These are phyloP conservation scores for Arthrocladium fulminans DNA, from an alignment of 2,329 filamentous ascomycete species.

Conservation along the genomic window DNA sequence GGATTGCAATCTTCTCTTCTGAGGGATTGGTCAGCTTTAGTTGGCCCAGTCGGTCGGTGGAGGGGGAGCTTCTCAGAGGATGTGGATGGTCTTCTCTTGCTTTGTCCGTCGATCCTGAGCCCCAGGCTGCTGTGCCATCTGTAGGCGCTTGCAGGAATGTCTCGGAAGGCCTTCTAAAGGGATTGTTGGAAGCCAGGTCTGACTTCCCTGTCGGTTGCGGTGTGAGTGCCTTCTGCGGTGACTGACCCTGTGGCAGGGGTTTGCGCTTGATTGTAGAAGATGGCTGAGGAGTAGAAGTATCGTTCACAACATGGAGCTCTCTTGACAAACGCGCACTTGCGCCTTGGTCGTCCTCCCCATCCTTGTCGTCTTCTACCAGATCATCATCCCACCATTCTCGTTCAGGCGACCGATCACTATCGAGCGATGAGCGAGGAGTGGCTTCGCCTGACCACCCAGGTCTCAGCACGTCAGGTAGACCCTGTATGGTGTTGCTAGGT, in stretches of 20 bases:
- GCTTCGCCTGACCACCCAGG: slow-evolving; percentile 18
- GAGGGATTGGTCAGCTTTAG: neutral
- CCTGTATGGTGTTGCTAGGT: slow-evolving; percentile 3
- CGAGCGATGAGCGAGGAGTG: slow-evolving; percentile 22
- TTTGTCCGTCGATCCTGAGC: neutral
- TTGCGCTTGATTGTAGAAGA: slow-evolving; percentile 5
- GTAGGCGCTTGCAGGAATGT: slow-evolving; percentile 3
- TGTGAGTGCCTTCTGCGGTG: neutral
- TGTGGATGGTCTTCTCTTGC: slow-evolving; percentile 3
- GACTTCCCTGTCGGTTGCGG: neutral
- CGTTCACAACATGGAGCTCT: slow-evolving; percentile 6
- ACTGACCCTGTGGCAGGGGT: slow-evolving; percentile 3
- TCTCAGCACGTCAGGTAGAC: slow-evolving; percentile 18
- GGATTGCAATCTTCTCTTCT: neutral
- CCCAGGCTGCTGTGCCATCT: neutral
- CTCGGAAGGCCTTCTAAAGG: slow-evolving; percentile 18
- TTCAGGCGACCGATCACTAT: slow-evolving; percentile 20
- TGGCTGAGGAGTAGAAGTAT: slow-evolving; percentile 5
- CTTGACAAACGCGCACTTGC: neutral
- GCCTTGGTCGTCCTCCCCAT: neutral
- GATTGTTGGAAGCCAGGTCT: slow-evolving; percentile 22
- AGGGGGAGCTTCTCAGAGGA: slow-evolving; percentile 6
- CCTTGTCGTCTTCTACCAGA: neutral
- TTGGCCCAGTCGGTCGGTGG: neutral
- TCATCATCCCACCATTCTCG: slow-evolving; percentile 23